A percentile compares a stretch with the other conserved stretches of the same genome.
Conservation (phyloP, 2,329 filamentous ascomycete genomes). For the Capronia americana region DNA sequence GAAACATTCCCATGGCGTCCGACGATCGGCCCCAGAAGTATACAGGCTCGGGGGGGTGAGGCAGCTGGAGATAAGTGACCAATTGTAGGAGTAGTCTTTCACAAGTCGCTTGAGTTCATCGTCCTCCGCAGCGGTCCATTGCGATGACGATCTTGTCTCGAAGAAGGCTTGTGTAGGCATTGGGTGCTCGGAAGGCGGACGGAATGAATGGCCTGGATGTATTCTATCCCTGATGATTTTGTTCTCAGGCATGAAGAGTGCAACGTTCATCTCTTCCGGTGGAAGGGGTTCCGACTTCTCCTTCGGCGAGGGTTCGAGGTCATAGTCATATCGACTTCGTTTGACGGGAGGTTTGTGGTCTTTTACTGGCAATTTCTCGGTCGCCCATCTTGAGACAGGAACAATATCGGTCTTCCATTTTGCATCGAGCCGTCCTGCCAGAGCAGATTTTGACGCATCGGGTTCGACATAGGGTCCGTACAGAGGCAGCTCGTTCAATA, state of each 20-base stretch:
- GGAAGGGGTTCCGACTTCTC: slow-evolving; percentile 59
- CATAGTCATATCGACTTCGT: slow-evolving; percentile 82
- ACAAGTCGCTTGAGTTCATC: slow-evolving; percentile 85
- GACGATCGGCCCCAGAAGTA: slow-evolving; percentile 82
- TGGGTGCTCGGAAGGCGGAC: slow-evolving; percentile 85
- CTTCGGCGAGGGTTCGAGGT: slow-evolving; percentile 72
- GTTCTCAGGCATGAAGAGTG: slow-evolving; percentile 87
- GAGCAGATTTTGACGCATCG: slow-evolving; percentile 44
- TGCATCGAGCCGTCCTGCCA: slow-evolving; percentile 65
- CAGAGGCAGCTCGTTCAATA: slow-evolving; percentile 80
- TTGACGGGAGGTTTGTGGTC: slow-evolving; percentile 72
- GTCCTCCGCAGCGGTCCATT: slow-evolving; percentile 90
- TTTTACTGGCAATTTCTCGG: slow-evolving; percentile 76
- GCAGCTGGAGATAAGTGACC: slow-evolving; percentile 89
- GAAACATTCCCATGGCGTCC: slow-evolving; percentile 98
- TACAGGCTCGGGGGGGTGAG: slow-evolving; percentile 76
- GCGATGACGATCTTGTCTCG: slow-evolving; percentile 82
- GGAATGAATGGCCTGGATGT: slow-evolving; percentile 89
- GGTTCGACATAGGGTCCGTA: slow-evolving; percentile 71
- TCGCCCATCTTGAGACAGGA: slow-evolving; percentile 84
- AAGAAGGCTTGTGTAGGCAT: slow-evolving; percentile 94
- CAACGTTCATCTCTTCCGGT: slow-evolving; percentile 76
- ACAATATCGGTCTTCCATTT: slow-evolving; percentile 78
- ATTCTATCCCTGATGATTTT: slow-evolving; percentile 88
- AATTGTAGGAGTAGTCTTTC: slow-evolving; percentile 94